These are phyloP conservation scores for Quercus cerris DNA, from an alignment of 306 rosid species.

Conservation along the genomic window DNA sequence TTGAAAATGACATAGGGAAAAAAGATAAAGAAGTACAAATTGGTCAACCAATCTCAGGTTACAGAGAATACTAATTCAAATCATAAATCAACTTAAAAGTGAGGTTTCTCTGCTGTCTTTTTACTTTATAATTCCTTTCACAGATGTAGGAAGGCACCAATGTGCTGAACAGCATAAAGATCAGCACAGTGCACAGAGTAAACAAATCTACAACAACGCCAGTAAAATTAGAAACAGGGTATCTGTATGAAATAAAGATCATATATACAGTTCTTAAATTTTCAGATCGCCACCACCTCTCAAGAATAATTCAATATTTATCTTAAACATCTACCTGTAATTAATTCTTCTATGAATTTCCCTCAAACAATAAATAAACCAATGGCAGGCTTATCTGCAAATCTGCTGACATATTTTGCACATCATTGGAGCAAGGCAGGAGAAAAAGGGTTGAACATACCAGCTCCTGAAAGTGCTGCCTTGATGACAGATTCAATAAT, in stretches of 20 bases:
- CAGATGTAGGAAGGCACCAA: background rate
- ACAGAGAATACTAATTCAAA: too few species aligned
- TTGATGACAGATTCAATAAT: slow-evolving; percentile 13
- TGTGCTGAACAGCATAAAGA: background rate
- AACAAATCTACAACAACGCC: background rate
- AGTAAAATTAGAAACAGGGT: background rate
- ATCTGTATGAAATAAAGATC: background rate
- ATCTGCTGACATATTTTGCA: background rate
- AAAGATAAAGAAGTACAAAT: too few species aligned
- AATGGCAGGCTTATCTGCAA: background rate
- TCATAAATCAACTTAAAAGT: too few species aligned
- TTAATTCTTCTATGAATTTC: background rate
- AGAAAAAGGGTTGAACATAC: background rate
- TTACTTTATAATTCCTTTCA: too few species aligned
- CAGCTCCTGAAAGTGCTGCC: background rate
- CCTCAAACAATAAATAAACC: background rate
- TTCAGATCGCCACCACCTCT: background rate
- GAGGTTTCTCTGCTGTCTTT: too few species aligned
- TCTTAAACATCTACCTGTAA: background rate
- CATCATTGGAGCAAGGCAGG: background rate
- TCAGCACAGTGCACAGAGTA: background rate
- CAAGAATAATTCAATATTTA: background rate
- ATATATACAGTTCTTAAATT: slow-evolving; percentile 1
- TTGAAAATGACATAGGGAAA: too few species aligned
- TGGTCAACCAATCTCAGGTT: too few species aligned